phyloP scores from a whole-genome alignment of 2,329 filamentous ascomycete species.

The Exophiala dermatitidis region DNA sequence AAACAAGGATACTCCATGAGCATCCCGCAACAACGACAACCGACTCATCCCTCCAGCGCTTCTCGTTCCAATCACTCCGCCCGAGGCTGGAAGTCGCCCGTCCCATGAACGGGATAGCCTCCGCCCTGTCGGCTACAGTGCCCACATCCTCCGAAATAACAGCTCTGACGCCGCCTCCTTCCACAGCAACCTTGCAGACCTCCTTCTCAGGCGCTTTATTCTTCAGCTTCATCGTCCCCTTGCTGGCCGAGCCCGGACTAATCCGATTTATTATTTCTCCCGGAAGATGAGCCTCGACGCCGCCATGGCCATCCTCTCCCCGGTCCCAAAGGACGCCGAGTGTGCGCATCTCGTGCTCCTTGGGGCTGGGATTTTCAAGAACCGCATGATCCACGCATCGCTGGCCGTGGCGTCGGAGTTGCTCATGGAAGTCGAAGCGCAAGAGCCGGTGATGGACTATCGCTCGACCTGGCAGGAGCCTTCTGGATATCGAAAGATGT shows the following conservation, averaged over 20 bases:
- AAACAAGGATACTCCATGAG: conserved; percentile 10
- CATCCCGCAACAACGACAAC: conserved; percentile 21
- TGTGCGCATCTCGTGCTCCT: conserved; percentile 31
- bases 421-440: conserved; percentile 36
- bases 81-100: conserved; percentile 22
- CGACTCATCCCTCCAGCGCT: conserved; percentile 25
- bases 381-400: conserved; percentile 34
- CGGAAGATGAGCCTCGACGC: conserved; percentile 34
- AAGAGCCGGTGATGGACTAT: conserved; percentile 7
- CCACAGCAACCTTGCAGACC: conserved; percentile 47
- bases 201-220: conserved; percentile 49
- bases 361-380: conserved; percentile 33
- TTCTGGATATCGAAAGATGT: conserved; percentile 11
- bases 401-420: conserved; percentile 44
- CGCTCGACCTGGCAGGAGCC: conserved; percentile 7
- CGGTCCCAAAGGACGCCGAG: conserved; percentile 23
- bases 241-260: conserved; percentile 30
- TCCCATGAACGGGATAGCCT: conserved; percentile 31
- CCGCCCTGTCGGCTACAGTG: conserved; percentile 26
- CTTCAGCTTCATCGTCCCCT: conserved; percentile 47
- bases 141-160: conserved; percentile 18
- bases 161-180: conserved; percentile 30
- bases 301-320: conserved; percentile 33
- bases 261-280: conserved; percentile 35
- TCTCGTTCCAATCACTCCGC: conserved; percentile 20